phyloP scores from a whole-genome alignment of 305 asterid genomes.

The Plantago coronopus region DNA sequence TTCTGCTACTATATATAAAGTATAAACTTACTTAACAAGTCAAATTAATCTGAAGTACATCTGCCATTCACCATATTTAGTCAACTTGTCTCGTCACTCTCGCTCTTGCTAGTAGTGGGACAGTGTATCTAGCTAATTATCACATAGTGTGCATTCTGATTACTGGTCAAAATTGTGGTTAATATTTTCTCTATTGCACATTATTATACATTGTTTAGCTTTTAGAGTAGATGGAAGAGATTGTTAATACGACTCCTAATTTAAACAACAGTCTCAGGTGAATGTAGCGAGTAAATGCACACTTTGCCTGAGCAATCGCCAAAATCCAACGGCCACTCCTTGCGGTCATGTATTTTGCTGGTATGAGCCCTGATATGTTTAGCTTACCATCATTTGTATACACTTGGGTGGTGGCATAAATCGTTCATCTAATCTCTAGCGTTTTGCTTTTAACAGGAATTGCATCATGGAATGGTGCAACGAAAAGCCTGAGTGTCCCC shows the following conservation, averaged over 20 bases:
- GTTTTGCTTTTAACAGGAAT: constrained; percentile 49
- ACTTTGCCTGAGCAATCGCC: constrained; percentile 91
- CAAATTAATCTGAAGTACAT: too few relatives aligned
- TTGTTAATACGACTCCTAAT: background rate
- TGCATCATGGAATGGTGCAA: constrained; percentile 99
- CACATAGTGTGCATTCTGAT: too few relatives aligned
- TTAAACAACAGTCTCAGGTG: constrained; percentile 47
- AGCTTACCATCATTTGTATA: constrained; percentile 2
- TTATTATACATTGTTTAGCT: background rate
- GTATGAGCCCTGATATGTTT: constrained; percentile 34
- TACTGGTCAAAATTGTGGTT: too few relatives aligned
- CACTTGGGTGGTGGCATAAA: too few relatives aligned
- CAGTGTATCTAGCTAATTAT: too few relatives aligned
- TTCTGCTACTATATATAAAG: too few relatives aligned
- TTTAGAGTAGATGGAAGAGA: background rate
- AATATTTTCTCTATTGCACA: background rate
- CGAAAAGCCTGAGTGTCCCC: constrained; percentile 97
- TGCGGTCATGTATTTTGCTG: constrained; percentile 99
- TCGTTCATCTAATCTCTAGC: constrained; percentile 3
- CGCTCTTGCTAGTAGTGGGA: too few relatives aligned
- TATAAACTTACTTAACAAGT: too few relatives aligned
- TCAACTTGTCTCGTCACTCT: too few relatives aligned
- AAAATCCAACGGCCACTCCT: constrained; percentile 88
- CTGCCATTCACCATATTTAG: too few relatives aligned
- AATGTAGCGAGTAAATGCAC: constrained; percentile 84